Evolutionary conservation across 352 stramenopile genomes (phyloP).

Genomic region (Pythium rhizo-oryzae): DNA sequence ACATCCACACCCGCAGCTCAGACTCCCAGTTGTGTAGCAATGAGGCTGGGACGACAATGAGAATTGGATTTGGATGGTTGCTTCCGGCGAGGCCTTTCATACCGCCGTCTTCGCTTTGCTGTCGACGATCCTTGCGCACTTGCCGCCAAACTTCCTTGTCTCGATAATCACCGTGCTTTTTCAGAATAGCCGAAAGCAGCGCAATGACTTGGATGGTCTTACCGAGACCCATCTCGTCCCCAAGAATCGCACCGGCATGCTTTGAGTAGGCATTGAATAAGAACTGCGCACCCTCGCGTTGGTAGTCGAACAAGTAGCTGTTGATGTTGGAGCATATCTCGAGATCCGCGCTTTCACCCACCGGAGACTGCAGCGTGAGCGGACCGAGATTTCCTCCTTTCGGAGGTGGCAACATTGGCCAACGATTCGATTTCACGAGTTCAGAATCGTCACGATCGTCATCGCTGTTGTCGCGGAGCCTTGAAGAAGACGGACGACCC

Average conservation of each 20-base stretch:
- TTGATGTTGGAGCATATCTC: constrained; percentile 77
- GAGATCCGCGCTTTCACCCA: constrained; percentile 14
- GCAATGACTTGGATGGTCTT: constrained; percentile 95
- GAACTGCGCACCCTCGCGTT: constrained; percentile 70
- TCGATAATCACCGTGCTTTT: constrained; percentile 93
- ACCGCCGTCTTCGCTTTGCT: constrained; percentile 37
- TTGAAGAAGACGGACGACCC: background rate
- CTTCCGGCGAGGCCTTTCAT: constrained; percentile 74
- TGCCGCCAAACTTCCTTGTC: constrained; percentile 95
- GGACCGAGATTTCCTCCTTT: constrained; percentile 44
- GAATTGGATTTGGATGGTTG: constrained; percentile 85
- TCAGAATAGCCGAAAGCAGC: constrained; percentile 90
- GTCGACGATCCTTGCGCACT: constrained; percentile 93
- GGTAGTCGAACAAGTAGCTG: constrained; percentile 74
- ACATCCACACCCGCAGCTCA: constrained; percentile 97
- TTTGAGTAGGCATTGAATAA: constrained; percentile 57
- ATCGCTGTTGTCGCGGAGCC: background rate
- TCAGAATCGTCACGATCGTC: constrained; percentile 35
- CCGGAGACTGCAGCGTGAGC: constrained; percentile 37
- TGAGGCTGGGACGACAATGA: constrained; percentile 98
- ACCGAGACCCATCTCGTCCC: constrained; percentile 98
- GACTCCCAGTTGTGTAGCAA: constrained; percentile 99
- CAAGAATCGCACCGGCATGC: constrained; percentile 90
- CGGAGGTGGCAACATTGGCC: constrained; percentile 54
- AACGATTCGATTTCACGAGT: constrained; percentile 33